A percentile compares a stretch with the other conserved stretches of the same genome.
Conservation (phyloP, 2,329 filamentous ascomycete genomes). For the Geosmithia flava region DNA sequence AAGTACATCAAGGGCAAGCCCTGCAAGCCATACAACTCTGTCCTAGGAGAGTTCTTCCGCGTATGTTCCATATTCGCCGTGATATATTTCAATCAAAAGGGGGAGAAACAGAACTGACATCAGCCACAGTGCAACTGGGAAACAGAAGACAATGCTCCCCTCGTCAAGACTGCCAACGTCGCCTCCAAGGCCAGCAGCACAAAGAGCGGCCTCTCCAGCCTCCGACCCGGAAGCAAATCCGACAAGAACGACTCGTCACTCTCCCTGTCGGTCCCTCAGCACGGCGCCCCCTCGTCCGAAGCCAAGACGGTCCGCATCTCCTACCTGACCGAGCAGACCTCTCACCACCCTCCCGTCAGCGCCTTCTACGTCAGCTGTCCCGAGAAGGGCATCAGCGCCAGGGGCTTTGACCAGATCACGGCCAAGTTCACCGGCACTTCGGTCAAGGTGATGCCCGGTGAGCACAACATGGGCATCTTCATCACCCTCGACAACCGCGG, state of each 20-base stretch:
- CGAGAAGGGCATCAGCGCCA: slow-evolving; percentile 74
- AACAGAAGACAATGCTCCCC: slow-evolving; percentile 64
- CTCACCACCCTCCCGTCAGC: slow-evolving; percentile 92
- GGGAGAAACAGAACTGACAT: neutral
- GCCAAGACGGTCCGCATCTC: slow-evolving; percentile 63
- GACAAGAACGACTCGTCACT: slow-evolving; percentile 34
- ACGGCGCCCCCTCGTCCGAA: slow-evolving; percentile 24
- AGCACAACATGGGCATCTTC: slow-evolving; percentile 94
- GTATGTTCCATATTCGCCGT: slow-evolving; percentile 42
- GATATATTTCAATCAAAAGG: too few species aligned
- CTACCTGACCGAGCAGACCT: slow-evolving; percentile 95
- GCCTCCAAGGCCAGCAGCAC: slow-evolving; percentile 1
- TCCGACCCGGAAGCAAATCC: slow-evolving; percentile 27
- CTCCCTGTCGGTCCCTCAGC: slow-evolving; percentile 37
- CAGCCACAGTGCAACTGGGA: slow-evolving; percentile 78
- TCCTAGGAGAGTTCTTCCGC: slow-evolving; percentile 92
- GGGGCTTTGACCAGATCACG: slow-evolving; percentile 90
- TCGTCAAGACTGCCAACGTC: slow-evolving; percentile 38
- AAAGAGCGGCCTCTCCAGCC: slow-evolving; percentile 1
- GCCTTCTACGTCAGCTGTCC: slow-evolving; percentile 91
- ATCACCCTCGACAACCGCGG: slow-evolving; percentile 69
- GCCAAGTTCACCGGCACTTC: slow-evolving; percentile 97
- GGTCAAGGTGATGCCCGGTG: slow-evolving; percentile 79
- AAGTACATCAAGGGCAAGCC: slow-evolving; percentile 99
- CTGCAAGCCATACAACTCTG: slow-evolving; percentile 98